Evolutionary conservation across 371 early-diverging fungal genomes (phyloP).

Genomic region (Mucor mucedo): DNA sequence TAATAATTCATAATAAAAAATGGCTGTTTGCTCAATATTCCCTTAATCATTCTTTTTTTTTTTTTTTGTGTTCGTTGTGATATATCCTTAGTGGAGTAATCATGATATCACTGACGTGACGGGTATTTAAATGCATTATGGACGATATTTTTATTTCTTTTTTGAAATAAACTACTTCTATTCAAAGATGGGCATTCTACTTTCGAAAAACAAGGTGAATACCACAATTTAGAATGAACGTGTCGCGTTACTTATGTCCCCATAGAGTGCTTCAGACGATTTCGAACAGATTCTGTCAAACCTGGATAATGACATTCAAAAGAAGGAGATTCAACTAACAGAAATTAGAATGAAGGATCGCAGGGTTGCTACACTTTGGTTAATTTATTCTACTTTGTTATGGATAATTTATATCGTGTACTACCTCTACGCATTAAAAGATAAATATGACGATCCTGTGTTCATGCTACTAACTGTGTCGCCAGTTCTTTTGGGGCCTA

Average conservation of each 20-base stretch:
- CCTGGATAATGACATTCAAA: slow-evolving; percentile 75
- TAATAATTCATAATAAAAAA: not conserved
- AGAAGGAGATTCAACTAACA: slow-evolving; percentile 66
- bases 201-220: slow-evolving; percentile 8
- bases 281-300: slow-evolving; percentile 80
- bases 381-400: slow-evolving; percentile 66
- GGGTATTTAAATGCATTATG: not conserved
- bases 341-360: slow-evolving; percentile 65
- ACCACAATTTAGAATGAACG: not conserved
- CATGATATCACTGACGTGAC: slow-evolving; percentile 4
- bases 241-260: not conserved
- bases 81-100: not conserved
- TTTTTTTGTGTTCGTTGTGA: not conserved
- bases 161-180: too few relatives aligned
- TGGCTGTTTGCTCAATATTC: not conserved
- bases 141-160: not conserved
- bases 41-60: not conserved
- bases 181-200: slow-evolving; percentile 7
- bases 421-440: slow-evolving; percentile 29
- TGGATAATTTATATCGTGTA: slow-evolving; percentile 68
- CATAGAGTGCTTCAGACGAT: slow-evolving; percentile 50
- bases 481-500: slow-evolving; percentile 4
- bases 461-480: not conserved
- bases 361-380: slow-evolving; percentile 64
- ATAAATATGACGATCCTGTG: not conserved